A percentile compares a stretch with the other conserved stretches of the same genome.
Evolutionary conservation across 345 rosid genomes (phyloP).

Genomic region (Dipteronia sinensis): DNA sequence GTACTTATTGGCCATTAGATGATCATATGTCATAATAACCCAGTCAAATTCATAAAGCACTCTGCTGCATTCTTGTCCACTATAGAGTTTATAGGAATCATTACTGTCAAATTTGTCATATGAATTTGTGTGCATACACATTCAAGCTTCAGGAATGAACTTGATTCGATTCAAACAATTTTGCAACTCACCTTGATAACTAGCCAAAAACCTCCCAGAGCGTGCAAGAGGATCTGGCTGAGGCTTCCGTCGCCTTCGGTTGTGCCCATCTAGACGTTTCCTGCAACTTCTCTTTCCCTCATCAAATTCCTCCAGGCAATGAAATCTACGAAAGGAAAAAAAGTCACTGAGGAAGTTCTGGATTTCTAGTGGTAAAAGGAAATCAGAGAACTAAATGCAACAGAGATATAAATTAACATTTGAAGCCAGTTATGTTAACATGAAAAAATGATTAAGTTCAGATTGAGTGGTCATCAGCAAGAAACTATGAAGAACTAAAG

Average conservation of each 20-base stretch:
- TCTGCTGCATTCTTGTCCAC: neutral
- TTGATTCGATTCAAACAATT: neutral
- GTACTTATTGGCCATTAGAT: slow-evolving; percentile 13
- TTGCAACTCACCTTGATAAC: slow-evolving; percentile 47
- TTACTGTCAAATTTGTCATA: neutral
- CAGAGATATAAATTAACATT: neutral
- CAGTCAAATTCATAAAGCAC: slow-evolving; percentile 20
- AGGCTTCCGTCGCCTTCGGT: slow-evolving; percentile 54
- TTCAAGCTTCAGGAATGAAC: slow-evolving; percentile 12
- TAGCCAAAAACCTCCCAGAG: slow-evolving; percentile 33
- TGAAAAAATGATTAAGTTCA: neutral
- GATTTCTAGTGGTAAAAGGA: neutral
- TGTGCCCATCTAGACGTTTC: slow-evolving; percentile 62
- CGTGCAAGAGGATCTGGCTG: slow-evolving; percentile 41
- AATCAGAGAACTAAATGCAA: neutral
- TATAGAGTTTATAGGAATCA: neutral
- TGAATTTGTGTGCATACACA: neutral
- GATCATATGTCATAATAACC: neutral
- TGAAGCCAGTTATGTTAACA: neutral
- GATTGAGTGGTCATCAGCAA: neutral
- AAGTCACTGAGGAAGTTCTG: neutral
- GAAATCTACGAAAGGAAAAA: slow-evolving; percentile 38
- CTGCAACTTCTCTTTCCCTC: slow-evolving; percentile 67
- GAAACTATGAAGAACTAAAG: slow-evolving; percentile 6
- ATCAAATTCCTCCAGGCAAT: slow-evolving; percentile 56